Percentiles rank a stretch among this genome's conserved stretches.
These are phyloP conservation scores for Blastobotrys aristatus DNA, from an alignment of 1,139 yeast species.

Conservation along the genomic window DNA sequence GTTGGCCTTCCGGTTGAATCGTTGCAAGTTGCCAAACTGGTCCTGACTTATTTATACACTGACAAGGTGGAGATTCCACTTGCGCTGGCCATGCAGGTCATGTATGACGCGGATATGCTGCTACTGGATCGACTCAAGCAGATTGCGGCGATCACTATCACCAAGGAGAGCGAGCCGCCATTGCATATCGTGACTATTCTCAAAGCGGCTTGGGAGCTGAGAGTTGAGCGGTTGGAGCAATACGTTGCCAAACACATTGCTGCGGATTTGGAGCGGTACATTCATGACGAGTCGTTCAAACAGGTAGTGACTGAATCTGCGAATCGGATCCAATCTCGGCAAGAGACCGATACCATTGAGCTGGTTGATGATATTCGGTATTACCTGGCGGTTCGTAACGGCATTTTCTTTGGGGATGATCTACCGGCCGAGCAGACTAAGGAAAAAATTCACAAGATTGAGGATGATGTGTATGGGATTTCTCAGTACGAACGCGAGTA, in stretches of 20 bases:
- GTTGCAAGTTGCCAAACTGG: constrained; percentile 46
- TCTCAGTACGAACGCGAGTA: constrained; percentile 27
- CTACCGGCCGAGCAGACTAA: constrained; percentile 14
- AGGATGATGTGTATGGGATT: constrained; percentile 16
- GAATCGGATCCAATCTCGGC: constrained; percentile 51
- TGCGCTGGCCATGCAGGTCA: constrained; percentile 47
- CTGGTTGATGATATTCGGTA: constrained; percentile 71
- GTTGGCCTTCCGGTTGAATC: constrained; percentile 39
- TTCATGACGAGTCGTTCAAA: constrained; percentile 36
- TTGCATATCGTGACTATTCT: constrained; percentile 50
- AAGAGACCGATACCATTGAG: constrained; percentile 76
- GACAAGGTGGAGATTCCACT: constrained; percentile 54
- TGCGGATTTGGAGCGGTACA: constrained; percentile 41
- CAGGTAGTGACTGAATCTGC: constrained; percentile 49
- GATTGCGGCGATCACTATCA: constrained; percentile 57
- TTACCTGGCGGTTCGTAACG: constrained; percentile 50
- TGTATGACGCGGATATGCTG: constrained; percentile 58
- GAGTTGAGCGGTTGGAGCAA: constrained; percentile 61
- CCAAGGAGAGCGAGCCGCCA: constrained; percentile 33
- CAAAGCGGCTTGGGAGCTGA: constrained; percentile 62
- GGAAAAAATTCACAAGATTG: constrained; percentile 11
- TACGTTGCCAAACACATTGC: constrained; percentile 59
- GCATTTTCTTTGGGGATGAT: constrained; percentile 24
- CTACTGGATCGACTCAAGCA: constrained; percentile 59
- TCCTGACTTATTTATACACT: constrained; percentile 54